Evolutionary conservation across 371 early-diverging fungal genomes (phyloP), one percentile per base, ranked within the genome.

Genomic region (Mucor plumbeus): DNA sequence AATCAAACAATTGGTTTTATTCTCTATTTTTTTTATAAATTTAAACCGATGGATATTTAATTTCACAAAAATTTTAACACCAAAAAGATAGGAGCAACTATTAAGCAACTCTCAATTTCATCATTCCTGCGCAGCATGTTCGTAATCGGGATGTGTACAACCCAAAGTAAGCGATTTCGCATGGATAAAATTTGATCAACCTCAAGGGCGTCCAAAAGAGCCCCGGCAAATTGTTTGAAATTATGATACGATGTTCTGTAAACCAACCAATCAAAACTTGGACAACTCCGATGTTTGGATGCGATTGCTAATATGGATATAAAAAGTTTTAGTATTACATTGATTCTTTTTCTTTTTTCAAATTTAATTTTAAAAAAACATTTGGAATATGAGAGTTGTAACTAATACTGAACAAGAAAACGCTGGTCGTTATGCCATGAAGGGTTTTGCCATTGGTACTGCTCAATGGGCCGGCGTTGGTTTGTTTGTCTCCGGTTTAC

Each of bases 391-490:
- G 84, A 80, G 82, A 80, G 64, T 84, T 21, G 81, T 79, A 44
- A 77, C 76, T 4, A 68, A 68, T 38, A 47, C 73, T 13, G 83
- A 84, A 47, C 79, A 82, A 77, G 77, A 84, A 34, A 74, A 73
- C 36, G 84, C 84, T 26, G 61, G 76, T 50, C 58, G 63, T 17
- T 76, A 84, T 69, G 80, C 82, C 63, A 84, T 84, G 84, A 84
- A 84, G 59, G 84, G 84, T 4, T 84, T 81, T 58, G 75, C 75
- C 34, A 73, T 82, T 65, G 84, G 84, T 44, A 62, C 68, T 9
- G 79, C 80, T 5, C 80, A 84, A 62, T 84, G 84, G 84, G 84
- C 73, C 35, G 74, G 77, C 63, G 81, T 84, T 17, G 84, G 84
- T 68, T 21, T 84, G 0, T 77, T 80, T 64, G 82, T 76, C 15